Conservation (phyloP, 257 asterid species). For the Osmanthus fragrans region DNA sequence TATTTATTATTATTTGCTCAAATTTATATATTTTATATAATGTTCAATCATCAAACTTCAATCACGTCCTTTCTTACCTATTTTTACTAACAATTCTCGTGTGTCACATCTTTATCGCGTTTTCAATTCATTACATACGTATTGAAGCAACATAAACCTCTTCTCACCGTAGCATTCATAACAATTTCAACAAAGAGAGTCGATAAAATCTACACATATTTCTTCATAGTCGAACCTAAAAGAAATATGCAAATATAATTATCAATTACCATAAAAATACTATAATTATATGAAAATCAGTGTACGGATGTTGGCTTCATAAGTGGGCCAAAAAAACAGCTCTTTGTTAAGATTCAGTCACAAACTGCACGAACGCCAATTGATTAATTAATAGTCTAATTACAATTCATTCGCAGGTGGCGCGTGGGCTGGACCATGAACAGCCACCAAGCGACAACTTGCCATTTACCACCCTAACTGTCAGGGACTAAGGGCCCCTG, state of each 20-base stretch:
- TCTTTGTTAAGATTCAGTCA: conserved; percentile 12
- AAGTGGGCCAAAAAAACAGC: conserved; percentile 14
- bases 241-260: too few relatives aligned
- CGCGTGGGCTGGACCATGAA: conserved; percentile 23
- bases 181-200: not conserved
- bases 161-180: too few relatives aligned
- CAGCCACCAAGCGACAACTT: conserved; percentile 31
- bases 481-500: not conserved
- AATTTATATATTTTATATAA: too few relatives aligned
- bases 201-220: too few relatives aligned
- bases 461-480: not conserved
- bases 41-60: too few relatives aligned
- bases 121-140: too few relatives aligned
- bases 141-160: too few relatives aligned
- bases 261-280: too few relatives aligned
- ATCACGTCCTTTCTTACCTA: too few relatives aligned
- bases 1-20: too few relatives aligned
- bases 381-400: conserved; percentile 17
- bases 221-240: not conserved
- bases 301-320: not conserved
- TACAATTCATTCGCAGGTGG: conserved; percentile 15
- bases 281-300: not conserved
- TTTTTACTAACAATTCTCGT: too few relatives aligned
- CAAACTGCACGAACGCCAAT: conserved; percentile 23
- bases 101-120: too few relatives aligned